These are phyloP conservation scores for Mycena pura DNA, from an alignment of 768 basidiomycete species.

Conservation along the genomic window DNA sequence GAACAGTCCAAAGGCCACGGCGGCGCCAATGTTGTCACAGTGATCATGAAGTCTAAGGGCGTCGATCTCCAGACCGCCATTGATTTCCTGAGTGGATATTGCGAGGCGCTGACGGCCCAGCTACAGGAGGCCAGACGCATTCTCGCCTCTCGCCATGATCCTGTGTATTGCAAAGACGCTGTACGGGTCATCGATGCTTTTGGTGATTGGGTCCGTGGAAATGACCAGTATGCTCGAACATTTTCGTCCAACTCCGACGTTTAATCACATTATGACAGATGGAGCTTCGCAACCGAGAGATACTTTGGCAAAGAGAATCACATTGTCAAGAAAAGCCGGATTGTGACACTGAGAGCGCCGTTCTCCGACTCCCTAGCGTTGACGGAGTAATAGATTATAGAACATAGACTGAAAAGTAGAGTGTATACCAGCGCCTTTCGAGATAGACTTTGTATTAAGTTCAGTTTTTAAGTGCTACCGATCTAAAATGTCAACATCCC, in stretches of 20 bases:
- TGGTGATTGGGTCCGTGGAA: slow-evolving; percentile 67
- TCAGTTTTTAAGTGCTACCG: too few relatives aligned
- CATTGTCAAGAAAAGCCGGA: slow-evolving; percentile 56
- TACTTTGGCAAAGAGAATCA: slow-evolving; percentile 67
- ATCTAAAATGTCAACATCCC: too few relatives aligned
- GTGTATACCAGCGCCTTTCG: too few relatives aligned
- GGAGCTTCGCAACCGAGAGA: slow-evolving; percentile 73
- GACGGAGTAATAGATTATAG: background rate
- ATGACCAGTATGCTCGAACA: slow-evolving; percentile 51
- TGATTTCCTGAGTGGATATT: slow-evolving; percentile 62
- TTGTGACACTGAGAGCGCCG: slow-evolving; percentile 37
- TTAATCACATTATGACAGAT: slow-evolving; percentile 41
- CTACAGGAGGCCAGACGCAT: slow-evolving; percentile 53
- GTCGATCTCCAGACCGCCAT: slow-evolving; percentile 64
- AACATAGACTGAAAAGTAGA: too few relatives aligned
- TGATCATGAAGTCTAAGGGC: slow-evolving; percentile 63
- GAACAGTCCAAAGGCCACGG: slow-evolving; percentile 70
- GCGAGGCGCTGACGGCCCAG: slow-evolving; percentile 53
- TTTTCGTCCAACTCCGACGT: slow-evolving; percentile 1
- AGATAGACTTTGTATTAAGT: too few relatives aligned
- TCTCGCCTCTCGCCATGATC: slow-evolving; percentile 56
- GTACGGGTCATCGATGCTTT: slow-evolving; percentile 60
- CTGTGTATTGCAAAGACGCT: slow-evolving; percentile 55
- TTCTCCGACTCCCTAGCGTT: background rate
- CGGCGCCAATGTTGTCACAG: slow-evolving; percentile 73